phyloP scores from a whole-genome alignment of 371 early-diverging fungal species.

The Lichtheimia corymbifera region DNA sequence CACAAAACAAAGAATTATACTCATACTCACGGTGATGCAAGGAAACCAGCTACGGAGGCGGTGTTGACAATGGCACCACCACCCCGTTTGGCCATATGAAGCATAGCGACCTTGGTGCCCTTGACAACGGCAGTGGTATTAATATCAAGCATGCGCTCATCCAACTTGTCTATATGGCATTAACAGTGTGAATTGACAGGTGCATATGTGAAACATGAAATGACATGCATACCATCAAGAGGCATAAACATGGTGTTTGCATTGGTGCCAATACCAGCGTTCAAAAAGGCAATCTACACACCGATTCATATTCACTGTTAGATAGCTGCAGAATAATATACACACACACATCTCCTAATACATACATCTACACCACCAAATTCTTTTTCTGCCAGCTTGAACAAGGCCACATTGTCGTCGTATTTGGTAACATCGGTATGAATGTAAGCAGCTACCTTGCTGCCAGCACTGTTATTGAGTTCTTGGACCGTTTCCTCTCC shows the following conservation, averaged over 20 bases:
- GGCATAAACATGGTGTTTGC: constrained; percentile 13
- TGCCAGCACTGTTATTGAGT: constrained; percentile 33
- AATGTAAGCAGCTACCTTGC: constrained; percentile 34
- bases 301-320: background rate
- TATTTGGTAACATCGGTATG: constrained; percentile 61
- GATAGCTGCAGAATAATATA: background rate
- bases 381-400: constrained; percentile 42
- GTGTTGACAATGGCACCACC: constrained; percentile 53
- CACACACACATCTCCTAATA: constrained; percentile 19
- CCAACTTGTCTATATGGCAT: background rate
- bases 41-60: constrained; percentile 26
- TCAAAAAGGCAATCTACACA: constrained; percentile 17
- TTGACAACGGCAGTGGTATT: constrained; percentile 15
- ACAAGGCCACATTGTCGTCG: constrained; percentile 40
- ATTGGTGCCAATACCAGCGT: constrained; percentile 11
- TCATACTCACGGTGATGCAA: constrained; percentile 5
- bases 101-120: constrained; percentile 35
- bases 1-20: background rate
- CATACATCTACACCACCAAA: constrained; percentile 60
- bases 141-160: constrained; percentile 12
- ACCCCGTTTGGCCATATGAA: constrained; percentile 41
- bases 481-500: constrained; percentile 33
- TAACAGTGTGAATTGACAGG: background rate
- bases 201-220: too few relatives aligned
- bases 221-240: constrained; percentile 4